phyloP scores from a whole-genome alignment of 495 filamentous ascomycete species.

The Ramalina intermedia region DNA sequence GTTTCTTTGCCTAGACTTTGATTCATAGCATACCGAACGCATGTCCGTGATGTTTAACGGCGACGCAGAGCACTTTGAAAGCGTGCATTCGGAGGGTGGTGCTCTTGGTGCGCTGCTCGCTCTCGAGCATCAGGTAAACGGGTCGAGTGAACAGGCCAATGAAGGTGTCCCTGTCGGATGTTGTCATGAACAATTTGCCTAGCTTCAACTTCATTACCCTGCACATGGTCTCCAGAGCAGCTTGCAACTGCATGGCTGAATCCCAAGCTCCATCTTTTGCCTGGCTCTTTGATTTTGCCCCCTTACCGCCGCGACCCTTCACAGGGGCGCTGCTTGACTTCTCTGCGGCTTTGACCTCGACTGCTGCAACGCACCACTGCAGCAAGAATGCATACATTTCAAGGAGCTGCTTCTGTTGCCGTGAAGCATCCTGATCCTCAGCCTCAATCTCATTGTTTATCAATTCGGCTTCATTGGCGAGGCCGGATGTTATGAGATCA shows the following conservation, averaged over 20 bases:
- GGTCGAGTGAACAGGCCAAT: constrained; percentile 86
- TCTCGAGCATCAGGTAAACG: constrained; percentile 86
- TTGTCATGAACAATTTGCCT: constrained; percentile 82
- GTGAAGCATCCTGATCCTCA: constrained; percentile 75
- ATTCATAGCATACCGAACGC: constrained; percentile 58
- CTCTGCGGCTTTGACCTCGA: constrained; percentile 86
- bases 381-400: constrained; percentile 91
- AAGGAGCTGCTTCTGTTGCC: constrained; percentile 76
- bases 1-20: background rate
- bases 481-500: constrained; percentile 79
- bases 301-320: constrained; percentile 60
- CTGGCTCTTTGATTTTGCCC: constrained; percentile 49
- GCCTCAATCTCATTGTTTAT: constrained; percentile 75
- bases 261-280: constrained; percentile 74
- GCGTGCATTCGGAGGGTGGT: constrained; percentile 87
- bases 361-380: constrained; percentile 85
- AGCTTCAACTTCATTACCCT: constrained; percentile 91
- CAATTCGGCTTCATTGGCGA: constrained; percentile 83
- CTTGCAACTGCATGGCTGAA: constrained; percentile 72
- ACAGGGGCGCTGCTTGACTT: constrained; percentile 56
- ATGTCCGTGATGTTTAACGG: constrained; percentile 96
- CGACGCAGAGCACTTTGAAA: constrained; percentile 92
- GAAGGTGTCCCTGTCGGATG: constrained; percentile 92
- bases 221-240: constrained; percentile 83
- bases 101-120: constrained; percentile 81